Base-by-base conservation (phyloP, 805 yeast species). In the Wickerhamomyces alni region DNA sequence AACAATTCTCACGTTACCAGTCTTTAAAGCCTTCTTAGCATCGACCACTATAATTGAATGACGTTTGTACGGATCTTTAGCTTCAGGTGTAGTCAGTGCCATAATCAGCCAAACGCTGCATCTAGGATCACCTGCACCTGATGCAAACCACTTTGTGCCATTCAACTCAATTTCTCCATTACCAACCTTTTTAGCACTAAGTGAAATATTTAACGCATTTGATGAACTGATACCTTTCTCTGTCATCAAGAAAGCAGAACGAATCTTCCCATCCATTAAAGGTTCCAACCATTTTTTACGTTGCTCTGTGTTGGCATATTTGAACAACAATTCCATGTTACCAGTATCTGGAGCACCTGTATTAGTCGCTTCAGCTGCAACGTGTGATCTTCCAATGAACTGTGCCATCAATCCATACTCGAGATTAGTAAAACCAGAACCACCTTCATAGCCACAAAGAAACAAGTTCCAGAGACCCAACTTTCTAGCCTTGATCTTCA, bases 141-240 rank as follows among this genome's bases (percentile, higher is more conserved):
- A 75, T 3, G 82, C 79, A 69, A 79, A 78, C 85, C 85, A 79
- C 54, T 80, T 80, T 39, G 75, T 67, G 6, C 85, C 85, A 44
- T 74, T 74, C 35, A 80, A 47, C 2, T 76, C 71, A 38, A 66
- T 74, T 29, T 59, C 48, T 17, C 43, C 45, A 12, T 70, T 66
- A 3, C 75, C 80, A 13, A 54, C 57, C 5, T 52, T 51, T 42
- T 61, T 65, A 24, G 80, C 79, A 22, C 65, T 52, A 30, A 72
- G 58, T 2, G 74, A 64, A 41, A 78, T 75, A 55, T 77, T 78
- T 46, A 78, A 65, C 2, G 83, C 82, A 55, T 80, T 77, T 12
- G 83, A 76, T 0, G 81, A 74, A 5, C 80, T 71, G 12, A 72
- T 66, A 19, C 78, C 77, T 50, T 68, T 73, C 52, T 78, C 84